Conservation (phyloP, 306 rosid genomes). For the Luffa acutangula region DNA sequence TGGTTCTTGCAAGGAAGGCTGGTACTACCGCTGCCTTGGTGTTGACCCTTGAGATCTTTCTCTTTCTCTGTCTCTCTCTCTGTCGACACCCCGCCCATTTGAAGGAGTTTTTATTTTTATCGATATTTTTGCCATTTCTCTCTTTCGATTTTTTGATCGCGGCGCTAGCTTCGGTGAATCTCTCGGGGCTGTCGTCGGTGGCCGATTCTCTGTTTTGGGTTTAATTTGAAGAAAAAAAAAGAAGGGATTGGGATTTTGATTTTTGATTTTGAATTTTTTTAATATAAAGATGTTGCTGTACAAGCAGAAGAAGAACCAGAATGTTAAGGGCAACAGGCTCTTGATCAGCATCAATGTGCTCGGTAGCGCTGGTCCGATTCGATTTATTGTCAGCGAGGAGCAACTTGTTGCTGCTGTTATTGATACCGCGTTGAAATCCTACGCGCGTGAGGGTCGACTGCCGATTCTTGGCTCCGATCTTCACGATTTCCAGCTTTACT, state of each 20-base stretch:
- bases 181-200: neutral
- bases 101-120: neutral
- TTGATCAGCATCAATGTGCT: constrained; percentile 71
- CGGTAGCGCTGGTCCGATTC: constrained; percentile 94
- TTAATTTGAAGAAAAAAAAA: neutral
- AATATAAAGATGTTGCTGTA: constrained; percentile 45
- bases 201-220: neutral
- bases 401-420: constrained; percentile 62
- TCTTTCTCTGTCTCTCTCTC: neutral
- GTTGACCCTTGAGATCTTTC: constrained; percentile 56
- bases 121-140: neutral
- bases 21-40: constrained; percentile 99
- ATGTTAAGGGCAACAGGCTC: constrained; percentile 44
- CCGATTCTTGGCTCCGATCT: constrained; percentile 59
- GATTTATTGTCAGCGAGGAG: constrained; percentile 68
- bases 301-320: constrained; percentile 78
- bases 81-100: neutral
- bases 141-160: neutral
- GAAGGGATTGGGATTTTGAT: neutral
- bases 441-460: constrained; percentile 94
- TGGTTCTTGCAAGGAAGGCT: constrained; percentile 91
- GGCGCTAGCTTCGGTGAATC: neutral
- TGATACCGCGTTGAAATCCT: constrained; percentile 68
- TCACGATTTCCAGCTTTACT: constrained; percentile 50
- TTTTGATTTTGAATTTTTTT: neutral